These are phyloP conservation scores for Diaporthe longicolla DNA, from an alignment of 2,329 filamentous ascomycete genomes.

Conservation along the genomic window DNA sequence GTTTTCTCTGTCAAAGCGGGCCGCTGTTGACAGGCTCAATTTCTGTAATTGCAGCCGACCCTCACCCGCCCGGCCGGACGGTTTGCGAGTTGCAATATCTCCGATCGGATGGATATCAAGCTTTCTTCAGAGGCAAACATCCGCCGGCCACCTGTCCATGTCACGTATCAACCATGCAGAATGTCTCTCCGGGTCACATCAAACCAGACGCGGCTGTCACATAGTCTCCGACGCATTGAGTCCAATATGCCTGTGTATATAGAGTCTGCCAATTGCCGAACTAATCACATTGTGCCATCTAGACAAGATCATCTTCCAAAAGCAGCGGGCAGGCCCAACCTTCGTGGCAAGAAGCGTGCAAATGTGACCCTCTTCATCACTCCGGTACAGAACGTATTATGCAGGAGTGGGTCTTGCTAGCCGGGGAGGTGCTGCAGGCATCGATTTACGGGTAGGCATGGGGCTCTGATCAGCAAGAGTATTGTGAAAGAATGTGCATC, in stretches of 20 bases:
- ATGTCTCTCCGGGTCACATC: neutral
- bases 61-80: neutral
- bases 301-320: neutral
- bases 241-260: neutral
- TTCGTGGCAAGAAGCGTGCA: neutral
- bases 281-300: neutral
- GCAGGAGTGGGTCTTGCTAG: neutral
- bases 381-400: neutral
- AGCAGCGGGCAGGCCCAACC: neutral
- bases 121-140: conserved; percentile 3
- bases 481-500: neutral
- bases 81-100: neutral
- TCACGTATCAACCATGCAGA: neutral
- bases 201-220: neutral
- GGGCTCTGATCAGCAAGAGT: neutral
- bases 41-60: neutral
- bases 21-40: neutral
- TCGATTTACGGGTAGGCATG: neutral
- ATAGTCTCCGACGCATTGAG: neutral
- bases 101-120: neutral
- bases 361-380: neutral
- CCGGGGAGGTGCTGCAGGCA: neutral
- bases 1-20: neutral
- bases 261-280: neutral
- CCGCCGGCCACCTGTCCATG: neutral